Percentiles rank a stretch among this genome's conserved stretches.
Evolutionary conservation across 2,329 filamentous ascomycete genomes (phyloP).

Genomic region (Fusarium verrucosum): DNA sequence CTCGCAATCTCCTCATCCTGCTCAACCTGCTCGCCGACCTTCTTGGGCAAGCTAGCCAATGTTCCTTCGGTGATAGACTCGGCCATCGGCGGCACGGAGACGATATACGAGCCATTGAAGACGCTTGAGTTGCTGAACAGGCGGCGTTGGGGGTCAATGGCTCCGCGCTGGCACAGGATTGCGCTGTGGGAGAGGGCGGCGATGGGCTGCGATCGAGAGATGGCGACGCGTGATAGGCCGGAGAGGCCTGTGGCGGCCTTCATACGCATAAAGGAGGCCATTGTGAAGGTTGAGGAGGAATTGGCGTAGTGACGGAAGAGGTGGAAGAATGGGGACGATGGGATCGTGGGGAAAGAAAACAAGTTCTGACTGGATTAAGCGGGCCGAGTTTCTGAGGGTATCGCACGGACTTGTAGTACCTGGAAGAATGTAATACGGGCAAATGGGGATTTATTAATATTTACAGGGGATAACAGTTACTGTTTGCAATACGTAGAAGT

Average conservation of each 20-base stretch:
- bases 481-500: not conserved
- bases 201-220: slow-evolving; percentile 24
- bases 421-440: not conserved
- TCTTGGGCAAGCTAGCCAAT: slow-evolving; percentile 40
- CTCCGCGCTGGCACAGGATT: slow-evolving; percentile 35
- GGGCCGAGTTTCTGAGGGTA: slow-evolving; percentile 30
- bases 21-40: slow-evolving; percentile 46
- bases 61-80: slow-evolving; percentile 49
- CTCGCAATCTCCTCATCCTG: slow-evolving; percentile 47
- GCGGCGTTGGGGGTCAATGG: slow-evolving; percentile 36
- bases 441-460: not conserved
- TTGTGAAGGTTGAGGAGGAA: slow-evolving; percentile 10
- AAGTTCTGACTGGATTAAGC: slow-evolving; percentile 35
- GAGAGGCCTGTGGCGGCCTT: slow-evolving; percentile 37
- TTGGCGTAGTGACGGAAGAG: not conserved
- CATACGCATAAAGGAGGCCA: slow-evolving; percentile 40
- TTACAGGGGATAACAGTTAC: not conserved
- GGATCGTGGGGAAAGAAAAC: slow-evolving; percentile 20
- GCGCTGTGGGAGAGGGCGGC: slow-evolving; percentile 33
- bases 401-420: slow-evolving; percentile 35
- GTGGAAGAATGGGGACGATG: not conserved
- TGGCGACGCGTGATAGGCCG: slow-evolving; percentile 28
- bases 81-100: slow-evolving; percentile 47
- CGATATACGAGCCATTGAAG: slow-evolving; percentile 39
- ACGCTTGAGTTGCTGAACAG: slow-evolving; percentile 34